A percentile compares a stretch with the other conserved stretches of the same genome.
phyloP scores from a whole-genome alignment of 495 filamentous ascomycete genomes.

The Elasticomyces elasticus region DNA sequence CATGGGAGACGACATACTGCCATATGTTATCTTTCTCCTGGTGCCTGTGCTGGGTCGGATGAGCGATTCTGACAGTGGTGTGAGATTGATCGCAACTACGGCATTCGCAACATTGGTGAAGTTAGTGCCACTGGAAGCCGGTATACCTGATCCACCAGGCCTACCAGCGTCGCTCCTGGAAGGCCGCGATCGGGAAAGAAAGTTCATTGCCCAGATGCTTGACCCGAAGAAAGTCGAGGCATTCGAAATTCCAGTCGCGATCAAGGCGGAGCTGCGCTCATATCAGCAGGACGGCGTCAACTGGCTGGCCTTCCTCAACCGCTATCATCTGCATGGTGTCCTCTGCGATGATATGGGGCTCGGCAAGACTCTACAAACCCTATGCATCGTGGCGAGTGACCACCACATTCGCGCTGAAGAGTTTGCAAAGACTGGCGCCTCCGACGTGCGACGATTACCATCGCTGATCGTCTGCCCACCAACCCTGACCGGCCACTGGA shows the following conservation, averaged over 20 bases:
- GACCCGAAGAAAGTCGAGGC: constrained; percentile 91
- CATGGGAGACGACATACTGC: constrained; percentile 92
- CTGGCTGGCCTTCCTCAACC: constrained; percentile 96
- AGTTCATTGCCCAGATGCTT: constrained; percentile 93
- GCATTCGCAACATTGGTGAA: constrained; percentile 96
- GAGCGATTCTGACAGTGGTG: constrained; percentile 95
- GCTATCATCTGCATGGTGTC: constrained; percentile 93
- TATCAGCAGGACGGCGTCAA: constrained; percentile 99
- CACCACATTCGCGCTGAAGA: constrained; percentile 89
- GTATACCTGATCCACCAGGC: constrained; percentile 92
- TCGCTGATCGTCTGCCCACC: constrained; percentile 94
- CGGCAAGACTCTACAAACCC: constrained; percentile 91
- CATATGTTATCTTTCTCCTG: constrained; percentile 97
- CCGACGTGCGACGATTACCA: constrained; percentile 69
- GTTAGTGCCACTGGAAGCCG: constrained; percentile 95
- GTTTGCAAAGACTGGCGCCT: constrained; percentile 63
- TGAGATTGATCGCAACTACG: constrained; percentile 87
- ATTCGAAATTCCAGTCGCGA: constrained; percentile 86
- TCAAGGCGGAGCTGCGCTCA: constrained; percentile 88
- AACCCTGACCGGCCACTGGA: constrained; percentile 97
- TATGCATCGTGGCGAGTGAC: constrained; percentile 96
- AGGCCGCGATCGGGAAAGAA: constrained; percentile 83
- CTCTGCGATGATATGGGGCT: constrained; percentile 99
- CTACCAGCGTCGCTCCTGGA: constrained; percentile 77
- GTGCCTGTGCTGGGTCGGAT: constrained; percentile 98